Base-by-base conservation (phyloP, 768 basidiomycete species). In the Leccinum uliginosum region DNA sequence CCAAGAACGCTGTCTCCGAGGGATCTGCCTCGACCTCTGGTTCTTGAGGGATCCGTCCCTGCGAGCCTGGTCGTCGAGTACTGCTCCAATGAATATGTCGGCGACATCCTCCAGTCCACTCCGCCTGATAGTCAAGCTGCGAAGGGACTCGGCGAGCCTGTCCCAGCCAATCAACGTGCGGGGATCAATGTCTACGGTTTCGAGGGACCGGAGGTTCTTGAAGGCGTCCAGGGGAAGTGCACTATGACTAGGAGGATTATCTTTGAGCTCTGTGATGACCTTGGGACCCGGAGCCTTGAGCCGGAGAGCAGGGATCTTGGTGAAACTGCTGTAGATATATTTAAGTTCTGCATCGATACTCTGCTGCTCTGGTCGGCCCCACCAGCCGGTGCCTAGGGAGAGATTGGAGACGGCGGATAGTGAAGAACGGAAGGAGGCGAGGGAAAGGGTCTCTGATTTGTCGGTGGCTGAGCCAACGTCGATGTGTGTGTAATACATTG, bases 261-360 rank as follows among this genome's bases (percentile, higher is more conserved):
- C 77, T 4, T 79, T 75, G 11, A 92, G 78, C 67, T 92, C 92
- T 6, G 80, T 68, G 24, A 95, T 85, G 62, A 83, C 73, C 54
- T 83, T 84, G 49, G 79, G 78, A 46, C 82, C 82, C 0, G 89
- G 87, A 2, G 86, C 79, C 58, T 76, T 79, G 54, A 95, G 73
- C 7, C 78, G 74, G 38, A 96, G 76, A 1, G 92, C 87, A 15
- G 93, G 93, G 0, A 97, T 76, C 73, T 90, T 93, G 45, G 92
- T 97, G 76, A 96, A 92, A 67, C 86, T 83, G 68, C 91, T 92
- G 75, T 85, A 96, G 59, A 95, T 80, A 71, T 86, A 92, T 69
- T 85, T 93, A 70, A 96, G 84, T 65, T 93, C 89, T 3, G 76
- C 67, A 54, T 93, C 87, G 61, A 89, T 72, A 58, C 67, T 80